These are phyloP conservation scores for Trifolium repens DNA, from an alignment of 306 rosid species.

Conservation along the genomic window DNA sequence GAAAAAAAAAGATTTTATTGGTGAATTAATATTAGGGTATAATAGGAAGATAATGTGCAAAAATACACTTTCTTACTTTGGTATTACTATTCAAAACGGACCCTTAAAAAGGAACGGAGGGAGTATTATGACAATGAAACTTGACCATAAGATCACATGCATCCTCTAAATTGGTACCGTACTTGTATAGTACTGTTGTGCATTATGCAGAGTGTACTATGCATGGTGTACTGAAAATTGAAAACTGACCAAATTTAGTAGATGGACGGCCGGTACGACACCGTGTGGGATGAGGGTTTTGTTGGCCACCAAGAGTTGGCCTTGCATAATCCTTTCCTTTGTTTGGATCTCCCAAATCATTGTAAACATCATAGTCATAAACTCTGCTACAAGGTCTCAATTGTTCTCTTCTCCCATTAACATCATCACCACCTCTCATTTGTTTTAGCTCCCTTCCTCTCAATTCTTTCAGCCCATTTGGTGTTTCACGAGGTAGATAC, in stretches of 20 bases:
- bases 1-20: no score
- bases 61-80: no score
- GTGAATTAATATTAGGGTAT: no score
- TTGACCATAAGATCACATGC: no score
- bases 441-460: conserved; percentile 41
- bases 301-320: conserved; percentile 41
- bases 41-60: no score
- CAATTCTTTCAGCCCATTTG: conserved; percentile 32
- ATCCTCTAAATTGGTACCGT: no score
- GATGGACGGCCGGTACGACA: conserved; percentile 55
- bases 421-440: conserved; percentile 42
- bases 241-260: conserved; percentile 25
- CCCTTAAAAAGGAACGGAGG: no score
- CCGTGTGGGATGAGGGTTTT: conserved; percentile 57
- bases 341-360: conserved; percentile 56
- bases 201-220: background rate
- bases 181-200: background rate
- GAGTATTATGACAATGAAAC: no score
- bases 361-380: conserved; percentile 49
- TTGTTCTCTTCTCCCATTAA: background rate
- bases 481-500: conserved; percentile 46
- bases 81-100: no score
- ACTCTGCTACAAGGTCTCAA: conserved; percentile 15
- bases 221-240: background rate
- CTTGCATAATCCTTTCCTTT: conserved; percentile 36